Evolutionary conservation across 2,329 filamentous ascomycete species (phyloP), one percentile per base, ranked within the genome.

Genomic region (Paraphaeosphaeria sporulosa): DNA sequence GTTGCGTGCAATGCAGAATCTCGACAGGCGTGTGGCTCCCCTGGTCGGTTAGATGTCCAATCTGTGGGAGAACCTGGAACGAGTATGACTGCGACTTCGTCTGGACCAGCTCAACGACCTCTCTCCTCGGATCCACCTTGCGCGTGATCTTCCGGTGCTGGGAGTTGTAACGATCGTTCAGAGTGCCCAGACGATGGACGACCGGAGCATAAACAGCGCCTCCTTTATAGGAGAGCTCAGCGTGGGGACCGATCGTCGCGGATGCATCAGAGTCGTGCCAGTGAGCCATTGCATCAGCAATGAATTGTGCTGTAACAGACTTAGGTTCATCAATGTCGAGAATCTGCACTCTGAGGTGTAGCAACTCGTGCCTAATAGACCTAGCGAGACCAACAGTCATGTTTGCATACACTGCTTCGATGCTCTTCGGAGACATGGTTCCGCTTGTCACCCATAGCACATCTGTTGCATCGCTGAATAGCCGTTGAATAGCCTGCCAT

Each of bases 141-240:
- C 51, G 38, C 17, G 19, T 5, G 25, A 70, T 68, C 19, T 56
- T 53, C 12, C 70, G 68, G 38, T 60, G 60, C 34, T 62, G 60
- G 13, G 71, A 68, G 44, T 73, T 73, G 40, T 66, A 66, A 3
- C 71, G 66, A 21, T 66, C 58, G 52, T 74, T 72, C 15, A 32
- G n/a, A 10, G 17, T 6, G 1, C 23, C 38, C 1, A 27, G 27
- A 12, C 42, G 55, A 3, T 56, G 19, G 8, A 64, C 40, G 17
- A 36, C 47, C 4, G 58, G 63, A 4, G 40, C 21, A n/a, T 58
- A 46, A 10, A 36, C 21, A 13, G 25, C n/a, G 4, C 52, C 48
- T 17, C 57, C 38, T 52, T 54, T 50, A 30, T 40, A 21, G 2
- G 49, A 47, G 4, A 59, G 13, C 40, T 61, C 59, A 30, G 15